These are phyloP conservation scores for Wickerhamiella sorbophila DNA, from an alignment of 805 yeast species.

Conservation along the genomic window DNA sequence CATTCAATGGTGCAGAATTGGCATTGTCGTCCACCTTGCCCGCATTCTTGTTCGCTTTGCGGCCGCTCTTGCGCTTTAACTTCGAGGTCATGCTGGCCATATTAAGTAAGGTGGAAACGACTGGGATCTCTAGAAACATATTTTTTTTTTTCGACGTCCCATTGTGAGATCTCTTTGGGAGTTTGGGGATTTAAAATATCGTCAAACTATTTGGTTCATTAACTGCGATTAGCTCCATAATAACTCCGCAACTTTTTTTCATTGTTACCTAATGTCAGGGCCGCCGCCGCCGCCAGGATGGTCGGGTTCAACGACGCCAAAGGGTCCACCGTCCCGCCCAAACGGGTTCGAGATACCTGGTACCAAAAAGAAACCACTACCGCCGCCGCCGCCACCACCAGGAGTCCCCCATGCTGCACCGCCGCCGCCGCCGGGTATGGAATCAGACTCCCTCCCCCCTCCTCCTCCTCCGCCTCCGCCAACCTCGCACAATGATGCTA, in stretches of 20 bases:
- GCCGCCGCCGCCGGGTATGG: constrained; percentile 13
- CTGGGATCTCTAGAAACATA: too few species aligned
- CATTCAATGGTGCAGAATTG: too few species aligned
- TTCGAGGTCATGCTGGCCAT: not conserved
- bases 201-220: too few species aligned
- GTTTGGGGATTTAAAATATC: too few species aligned
- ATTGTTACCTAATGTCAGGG: constrained; percentile 1
- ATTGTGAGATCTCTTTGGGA: too few species aligned
- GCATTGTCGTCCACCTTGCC: too few species aligned
- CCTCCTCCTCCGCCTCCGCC: constrained; percentile 3
- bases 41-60: too few species aligned
- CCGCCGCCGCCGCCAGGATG: constrained; percentile 26
- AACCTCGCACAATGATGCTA: not conserved
- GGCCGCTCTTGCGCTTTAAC: not conserved
- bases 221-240: too few species aligned
- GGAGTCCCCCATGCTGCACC: constrained; percentile 9
- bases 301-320: constrained; percentile 16
- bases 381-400: constrained; percentile 22
- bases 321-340: constrained; percentile 17
- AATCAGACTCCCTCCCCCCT: constrained; percentile 16
- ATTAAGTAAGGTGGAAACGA: not conserved
- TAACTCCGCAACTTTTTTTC: too few species aligned
- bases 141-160: too few species aligned
- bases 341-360: not conserved
- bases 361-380: constrained; percentile 14